A percentile compares a stretch with the other conserved stretches of the same genome.
Conservation (phyloP, 139 green algal species). For the Dunaliella primolecta region DNA sequence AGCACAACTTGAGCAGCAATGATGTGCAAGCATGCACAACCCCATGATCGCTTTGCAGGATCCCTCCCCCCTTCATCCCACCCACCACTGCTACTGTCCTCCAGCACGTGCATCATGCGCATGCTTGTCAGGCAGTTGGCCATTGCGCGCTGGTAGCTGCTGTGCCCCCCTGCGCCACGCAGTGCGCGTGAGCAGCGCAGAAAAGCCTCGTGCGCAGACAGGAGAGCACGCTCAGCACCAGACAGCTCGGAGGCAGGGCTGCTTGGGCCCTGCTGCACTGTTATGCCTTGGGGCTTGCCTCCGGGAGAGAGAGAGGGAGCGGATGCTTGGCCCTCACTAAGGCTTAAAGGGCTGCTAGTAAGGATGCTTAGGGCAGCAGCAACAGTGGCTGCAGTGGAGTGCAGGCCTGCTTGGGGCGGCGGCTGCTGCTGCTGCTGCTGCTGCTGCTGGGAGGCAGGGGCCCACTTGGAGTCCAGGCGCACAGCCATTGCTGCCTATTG, state of each 20-base stretch:
- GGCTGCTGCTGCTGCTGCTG: no score
- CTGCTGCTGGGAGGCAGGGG: not conserved
- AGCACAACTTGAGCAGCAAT: no score
- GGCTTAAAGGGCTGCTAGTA: no score
- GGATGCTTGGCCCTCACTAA: no score
- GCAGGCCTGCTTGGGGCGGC: no score
- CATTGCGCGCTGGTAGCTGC: constrained; percentile 43
- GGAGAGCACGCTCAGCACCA: not conserved
- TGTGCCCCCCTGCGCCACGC: constrained; percentile 23
- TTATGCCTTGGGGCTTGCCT: not conserved
- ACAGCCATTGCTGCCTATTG: not conserved
- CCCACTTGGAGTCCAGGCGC: not conserved
- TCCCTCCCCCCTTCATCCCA: no score
- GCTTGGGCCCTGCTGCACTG: not conserved
- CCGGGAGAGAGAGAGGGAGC: no score
- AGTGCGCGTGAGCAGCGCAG: not conserved
- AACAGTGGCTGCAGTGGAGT: no score
- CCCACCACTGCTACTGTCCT: constrained; percentile 42
- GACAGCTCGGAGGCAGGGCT: not conserved
- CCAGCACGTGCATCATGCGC: constrained; percentile 38
- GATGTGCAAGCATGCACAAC: no score
- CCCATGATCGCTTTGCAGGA: no score
- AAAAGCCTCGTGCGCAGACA: not conserved
- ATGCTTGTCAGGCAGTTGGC: constrained; percentile 32
- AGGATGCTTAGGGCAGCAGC: no score